These are phyloP conservation scores for Mitragyna speciosa DNA, from an alignment of 257 asterid species.

Conservation along the genomic window DNA sequence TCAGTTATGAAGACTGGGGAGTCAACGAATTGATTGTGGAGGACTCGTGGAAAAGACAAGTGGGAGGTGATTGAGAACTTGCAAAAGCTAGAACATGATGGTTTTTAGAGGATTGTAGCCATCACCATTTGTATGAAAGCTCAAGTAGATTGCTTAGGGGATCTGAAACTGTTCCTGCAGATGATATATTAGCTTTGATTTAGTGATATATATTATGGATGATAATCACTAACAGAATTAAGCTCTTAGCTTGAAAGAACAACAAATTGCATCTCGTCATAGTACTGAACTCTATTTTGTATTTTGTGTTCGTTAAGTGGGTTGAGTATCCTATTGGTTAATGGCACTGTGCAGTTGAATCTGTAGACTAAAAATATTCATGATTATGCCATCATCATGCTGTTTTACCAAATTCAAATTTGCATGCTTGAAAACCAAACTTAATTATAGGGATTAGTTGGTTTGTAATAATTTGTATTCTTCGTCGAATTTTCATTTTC, in stretches of 20 bases:
- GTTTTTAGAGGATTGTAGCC: not conserved
- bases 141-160: not conserved
- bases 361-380: not conserved
- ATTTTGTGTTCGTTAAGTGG: not conserved
- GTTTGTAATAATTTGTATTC: not conserved
- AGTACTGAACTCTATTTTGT: not conserved
- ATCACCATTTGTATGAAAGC: not conserved
- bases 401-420: not conserved
- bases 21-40: conserved; percentile 54
- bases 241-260: not conserved
- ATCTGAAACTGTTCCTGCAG: not conserved
- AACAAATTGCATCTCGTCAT: not conserved
- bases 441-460: not conserved
- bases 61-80: conserved; percentile 41
- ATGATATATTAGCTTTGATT: not conserved
- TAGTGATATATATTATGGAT: not conserved
- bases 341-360: not conserved
- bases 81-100: not conserved
- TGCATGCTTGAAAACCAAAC: not conserved
- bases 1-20: conserved; percentile 54
- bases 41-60: conserved; percentile 59
- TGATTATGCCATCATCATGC: not conserved
- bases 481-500: not conserved
- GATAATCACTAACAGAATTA: not conserved
- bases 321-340: not conserved